These are phyloP conservation scores for Fusarium sp. DNA, from an alignment of 2,329 filamentous ascomycete species.

Conservation along the genomic window DNA sequence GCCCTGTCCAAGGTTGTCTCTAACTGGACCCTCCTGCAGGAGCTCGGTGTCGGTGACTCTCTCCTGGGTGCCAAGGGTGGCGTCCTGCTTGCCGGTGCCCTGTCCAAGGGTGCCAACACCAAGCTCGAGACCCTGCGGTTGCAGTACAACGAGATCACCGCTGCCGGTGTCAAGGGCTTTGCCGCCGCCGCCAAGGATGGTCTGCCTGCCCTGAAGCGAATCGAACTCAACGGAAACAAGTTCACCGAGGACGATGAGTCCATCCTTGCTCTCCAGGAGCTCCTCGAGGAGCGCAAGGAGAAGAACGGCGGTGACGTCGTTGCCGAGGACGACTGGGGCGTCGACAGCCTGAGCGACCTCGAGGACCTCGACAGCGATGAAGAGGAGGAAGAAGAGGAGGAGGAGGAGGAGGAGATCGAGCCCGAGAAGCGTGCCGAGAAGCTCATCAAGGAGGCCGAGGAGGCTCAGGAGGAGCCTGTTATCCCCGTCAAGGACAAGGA, in stretches of 20 bases:
- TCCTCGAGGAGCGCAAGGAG: constrained; percentile 84
- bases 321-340: constrained; percentile 83
- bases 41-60: constrained; percentile 91
- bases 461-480: constrained; percentile 80
- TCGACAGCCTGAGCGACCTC: constrained; percentile 88
- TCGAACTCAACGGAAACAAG: constrained; percentile 97
- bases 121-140: constrained; percentile 85
- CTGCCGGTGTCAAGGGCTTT: constrained; percentile 78
- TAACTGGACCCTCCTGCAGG: constrained; percentile 79
- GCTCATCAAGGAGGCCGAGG: constrained; percentile 74
- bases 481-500: constrained; percentile 77
- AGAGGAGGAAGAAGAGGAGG: constrained; percentile 76
- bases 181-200: constrained; percentile 73
- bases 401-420: constrained; percentile 70
- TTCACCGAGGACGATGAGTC: constrained; percentile 87
- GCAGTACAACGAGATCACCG: constrained; percentile 95
- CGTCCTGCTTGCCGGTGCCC: constrained; percentile 76
- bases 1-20: constrained; percentile 81
- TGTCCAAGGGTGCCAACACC: constrained; percentile 80
- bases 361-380: constrained; percentile 80
- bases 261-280: constrained; percentile 74
- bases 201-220: constrained; percentile 81
- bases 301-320: constrained; percentile 73
- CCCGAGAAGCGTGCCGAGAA: constrained; percentile 76
- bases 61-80: constrained; percentile 83